These are phyloP conservation scores for Pleurotus citrinopileatus DNA, from an alignment of 768 basidiomycete species.

Conservation along the genomic window DNA sequence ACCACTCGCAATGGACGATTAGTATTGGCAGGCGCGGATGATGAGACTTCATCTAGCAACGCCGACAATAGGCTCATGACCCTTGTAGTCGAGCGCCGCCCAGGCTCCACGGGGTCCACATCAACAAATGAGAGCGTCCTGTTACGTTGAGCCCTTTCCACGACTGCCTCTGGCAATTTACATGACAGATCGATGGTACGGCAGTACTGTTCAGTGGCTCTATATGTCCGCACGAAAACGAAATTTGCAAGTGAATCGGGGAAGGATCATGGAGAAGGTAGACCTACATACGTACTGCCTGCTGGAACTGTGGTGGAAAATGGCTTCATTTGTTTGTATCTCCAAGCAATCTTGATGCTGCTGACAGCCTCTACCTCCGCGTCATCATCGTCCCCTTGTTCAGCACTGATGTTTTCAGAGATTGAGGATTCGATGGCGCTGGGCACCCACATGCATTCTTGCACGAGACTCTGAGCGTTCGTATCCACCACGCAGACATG, in stretches of 20 bases:
- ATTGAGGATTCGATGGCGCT: constrained; percentile 29
- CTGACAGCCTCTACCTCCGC: constrained; percentile 42
- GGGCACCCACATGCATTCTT: constrained; percentile 82
- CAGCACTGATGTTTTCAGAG: constrained; percentile 33
- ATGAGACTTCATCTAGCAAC: constrained; percentile 24
- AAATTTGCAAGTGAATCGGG: constrained; percentile 5
- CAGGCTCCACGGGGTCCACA: constrained; percentile 10
- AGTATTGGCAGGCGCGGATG: constrained; percentile 22
- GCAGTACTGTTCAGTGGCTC: constrained; percentile 62
- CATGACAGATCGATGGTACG: constrained; percentile 70
- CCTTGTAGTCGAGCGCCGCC: constrained; percentile 14
- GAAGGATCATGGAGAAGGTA: constrained; percentile 17
- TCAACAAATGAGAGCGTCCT: constrained; percentile 34
- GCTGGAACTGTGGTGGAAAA: constrained; percentile 81
- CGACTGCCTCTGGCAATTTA: constrained; percentile 49
- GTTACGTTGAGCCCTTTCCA: constrained; percentile 41
- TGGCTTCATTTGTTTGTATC: constrained; percentile 91
- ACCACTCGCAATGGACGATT: constrained; percentile 47
- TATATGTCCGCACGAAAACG: constrained; percentile 18
- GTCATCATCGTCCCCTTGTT: constrained; percentile 26
- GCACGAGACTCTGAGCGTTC: constrained; percentile 53
- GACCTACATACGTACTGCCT: constrained; percentile 46
- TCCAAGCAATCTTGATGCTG: constrained; percentile 94
- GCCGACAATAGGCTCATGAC: constrained; percentile 25
- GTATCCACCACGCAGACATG: constrained; percentile 64